These are phyloP conservation scores for Lactifluus hygrophoroides DNA, from an alignment of 768 basidiomycete species.

Conservation along the genomic window DNA sequence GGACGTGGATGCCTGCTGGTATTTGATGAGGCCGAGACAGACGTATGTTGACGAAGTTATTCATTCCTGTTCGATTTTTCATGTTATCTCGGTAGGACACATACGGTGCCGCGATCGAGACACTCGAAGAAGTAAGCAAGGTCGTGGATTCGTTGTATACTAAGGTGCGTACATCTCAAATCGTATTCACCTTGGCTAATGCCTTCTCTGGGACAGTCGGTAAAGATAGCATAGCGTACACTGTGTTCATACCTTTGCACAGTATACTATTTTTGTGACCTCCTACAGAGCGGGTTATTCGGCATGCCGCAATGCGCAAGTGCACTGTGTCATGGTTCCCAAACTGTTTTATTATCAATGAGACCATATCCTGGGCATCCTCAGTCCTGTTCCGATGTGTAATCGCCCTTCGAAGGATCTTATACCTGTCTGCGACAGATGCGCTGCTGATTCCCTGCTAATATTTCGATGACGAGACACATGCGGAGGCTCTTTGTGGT, in stretches of 20 bases:
- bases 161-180: constrained; percentile 43
- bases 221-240: constrained; percentile 20
- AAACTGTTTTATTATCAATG: too few species aligned
- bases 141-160: constrained; percentile 93
- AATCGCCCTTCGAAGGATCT: too few species aligned
- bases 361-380: too few species aligned
- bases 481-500: too few species aligned
- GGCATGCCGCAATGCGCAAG: too few species aligned
- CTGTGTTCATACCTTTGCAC: neutral
- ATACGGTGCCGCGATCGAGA: constrained; percentile 84
- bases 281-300: too few species aligned
- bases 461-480: too few species aligned
- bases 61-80: constrained; percentile 1
- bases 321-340: too few species aligned
- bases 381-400: too few species aligned
- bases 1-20: constrained; percentile 85
- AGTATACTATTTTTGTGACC: neutral
- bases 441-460: too few species aligned
- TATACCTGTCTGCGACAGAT: too few species aligned
- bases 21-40: constrained; percentile 79
- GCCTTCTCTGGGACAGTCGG: constrained; percentile 5
- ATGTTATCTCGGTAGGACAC: constrained; percentile 46
- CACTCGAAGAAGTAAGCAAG: constrained; percentile 82
- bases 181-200: neutral
- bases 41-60: constrained; percentile 47